Percentiles rank a stretch among this genome's conserved stretches.
phyloP scores from a whole-genome alignment of 1,284 basidiomycete genomes.

The Heterobasidion occidentale region DNA sequence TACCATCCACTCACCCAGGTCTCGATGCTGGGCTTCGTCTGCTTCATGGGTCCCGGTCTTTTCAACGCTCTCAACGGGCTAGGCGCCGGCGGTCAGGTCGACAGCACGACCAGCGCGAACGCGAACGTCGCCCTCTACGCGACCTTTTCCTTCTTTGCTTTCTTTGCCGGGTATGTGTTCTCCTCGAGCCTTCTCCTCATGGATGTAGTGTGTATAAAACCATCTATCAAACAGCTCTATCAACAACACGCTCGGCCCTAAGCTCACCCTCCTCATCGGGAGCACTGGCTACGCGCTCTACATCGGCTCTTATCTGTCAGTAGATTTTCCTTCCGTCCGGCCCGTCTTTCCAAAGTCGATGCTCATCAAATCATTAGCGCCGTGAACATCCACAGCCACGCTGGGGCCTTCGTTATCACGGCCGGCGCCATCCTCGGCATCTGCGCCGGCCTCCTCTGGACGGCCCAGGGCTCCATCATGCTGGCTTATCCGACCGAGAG shows the following conservation, averaged over 20 bases:
- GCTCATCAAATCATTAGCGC: slow-evolving; percentile 30
- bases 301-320: slow-evolving; percentile 41
- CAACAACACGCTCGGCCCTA: slow-evolving; percentile 72
- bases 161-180: slow-evolving; percentile 54
- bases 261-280: slow-evolving; percentile 64
- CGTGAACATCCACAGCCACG: slow-evolving; percentile 56
- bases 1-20: slow-evolving; percentile 35
- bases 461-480: slow-evolving; percentile 80
- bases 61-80: slow-evolving; percentile 48
- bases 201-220: too few relatives aligned
- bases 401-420: slow-evolving; percentile 61
- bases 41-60: slow-evolving; percentile 56
- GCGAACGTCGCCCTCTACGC: slow-evolving; percentile 61
- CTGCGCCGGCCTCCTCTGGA: slow-evolving; percentile 83
- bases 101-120: slow-evolving; percentile 52
- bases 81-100: slow-evolving; percentile 64
- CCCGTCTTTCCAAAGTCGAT: not conserved
- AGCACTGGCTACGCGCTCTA: slow-evolving; percentile 68
- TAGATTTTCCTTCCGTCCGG: too few relatives aligned
- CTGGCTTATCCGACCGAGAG: slow-evolving; percentile 72
- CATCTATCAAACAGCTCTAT: slow-evolving; percentile 40
- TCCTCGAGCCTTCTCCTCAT: not conserved
- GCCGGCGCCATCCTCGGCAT: slow-evolving; percentile 78
- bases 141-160: slow-evolving; percentile 56
- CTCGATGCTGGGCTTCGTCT: slow-evolving; percentile 57